Evolutionary conservation across 345 rosid species (phyloP).

Genomic region (Hibiscus tridactylites): DNA sequence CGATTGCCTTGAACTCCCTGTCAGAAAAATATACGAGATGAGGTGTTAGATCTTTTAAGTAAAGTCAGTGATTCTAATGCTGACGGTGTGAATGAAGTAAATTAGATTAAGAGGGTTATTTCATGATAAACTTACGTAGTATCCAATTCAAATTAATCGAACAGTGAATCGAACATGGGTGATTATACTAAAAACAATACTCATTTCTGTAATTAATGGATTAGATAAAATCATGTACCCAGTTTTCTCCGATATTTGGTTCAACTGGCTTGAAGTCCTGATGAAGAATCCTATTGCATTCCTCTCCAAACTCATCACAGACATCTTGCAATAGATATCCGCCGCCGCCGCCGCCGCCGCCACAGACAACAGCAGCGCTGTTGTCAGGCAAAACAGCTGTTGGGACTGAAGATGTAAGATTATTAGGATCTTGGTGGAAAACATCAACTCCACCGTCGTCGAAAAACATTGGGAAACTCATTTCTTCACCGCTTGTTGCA

Average conservation of each 20-base stretch:
- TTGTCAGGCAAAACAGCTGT: constrained; percentile 14
- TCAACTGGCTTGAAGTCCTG: constrained; percentile 39
- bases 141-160: too few relatives aligned
- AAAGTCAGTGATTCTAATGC: too few relatives aligned
- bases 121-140: too few relatives aligned
- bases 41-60: too few relatives aligned
- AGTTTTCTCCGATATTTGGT: constrained; percentile 28
- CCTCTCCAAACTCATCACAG: constrained; percentile 39
- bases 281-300: constrained; percentile 33
- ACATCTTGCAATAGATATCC: constrained; percentile 25
- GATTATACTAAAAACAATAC: too few relatives aligned
- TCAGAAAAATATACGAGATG: background rate
- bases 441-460: constrained; percentile 7
- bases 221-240: constrained; percentile 21
- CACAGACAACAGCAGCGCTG: too few relatives aligned
- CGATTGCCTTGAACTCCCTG: constrained; percentile 39
- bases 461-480: constrained; percentile 3
- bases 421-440: constrained; percentile 19
- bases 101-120: too few relatives aligned
- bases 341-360: constrained; percentile 1
- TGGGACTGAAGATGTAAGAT: constrained; percentile 11
- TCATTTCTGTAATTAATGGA: too few relatives aligned
- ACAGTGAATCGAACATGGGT: too few relatives aligned
- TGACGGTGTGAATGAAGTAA: too few relatives aligned
- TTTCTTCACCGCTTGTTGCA: constrained; percentile 7